Evolutionary conservation across 2,329 filamentous ascomycete genomes (phyloP).

Genomic region (Malbranchea zuffiana): DNA sequence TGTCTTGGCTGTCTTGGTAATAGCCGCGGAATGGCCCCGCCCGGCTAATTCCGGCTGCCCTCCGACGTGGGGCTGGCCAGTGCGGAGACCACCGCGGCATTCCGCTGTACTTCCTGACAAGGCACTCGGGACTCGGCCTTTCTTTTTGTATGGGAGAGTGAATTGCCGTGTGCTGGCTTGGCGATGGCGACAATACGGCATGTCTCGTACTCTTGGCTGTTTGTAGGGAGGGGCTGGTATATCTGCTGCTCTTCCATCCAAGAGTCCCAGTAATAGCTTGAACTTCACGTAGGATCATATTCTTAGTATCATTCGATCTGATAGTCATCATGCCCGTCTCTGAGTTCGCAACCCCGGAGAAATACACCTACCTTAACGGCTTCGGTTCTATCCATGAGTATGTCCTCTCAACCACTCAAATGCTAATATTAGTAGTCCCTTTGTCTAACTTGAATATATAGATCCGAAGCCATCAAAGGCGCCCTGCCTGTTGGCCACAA

Average conservation of each 20-base stretch:
- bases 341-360: conserved; percentile 51
- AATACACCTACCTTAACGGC: conserved; percentile 68
- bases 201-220: not conserved
- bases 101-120: conserved; percentile 1
- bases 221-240: no score
- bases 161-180: no score
- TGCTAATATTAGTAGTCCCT: not conserved
- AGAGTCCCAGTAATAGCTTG: not conserved
- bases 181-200: not conserved
- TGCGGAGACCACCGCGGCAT: not conserved
- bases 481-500: conserved; percentile 67
- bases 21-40: conserved; percentile 10
- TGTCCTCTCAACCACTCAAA: conserved; percentile 21
- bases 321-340: conserved; percentile 49
- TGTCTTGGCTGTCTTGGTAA: no score
- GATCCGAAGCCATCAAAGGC: conserved; percentile 63
- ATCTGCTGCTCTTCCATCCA: not conserved
- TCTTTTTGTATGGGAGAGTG: no score
- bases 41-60: conserved; percentile 9
- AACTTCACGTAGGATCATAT: not conserved
- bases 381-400: conserved; percentile 70
- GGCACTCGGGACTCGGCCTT: conserved; percentile 4
- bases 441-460: conserved; percentile 27
- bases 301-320: not conserved
- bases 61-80: not conserved